phyloP scores from a whole-genome alignment of 2,329 filamentous ascomycete species.

The Claviceps pazoutovae region DNA sequence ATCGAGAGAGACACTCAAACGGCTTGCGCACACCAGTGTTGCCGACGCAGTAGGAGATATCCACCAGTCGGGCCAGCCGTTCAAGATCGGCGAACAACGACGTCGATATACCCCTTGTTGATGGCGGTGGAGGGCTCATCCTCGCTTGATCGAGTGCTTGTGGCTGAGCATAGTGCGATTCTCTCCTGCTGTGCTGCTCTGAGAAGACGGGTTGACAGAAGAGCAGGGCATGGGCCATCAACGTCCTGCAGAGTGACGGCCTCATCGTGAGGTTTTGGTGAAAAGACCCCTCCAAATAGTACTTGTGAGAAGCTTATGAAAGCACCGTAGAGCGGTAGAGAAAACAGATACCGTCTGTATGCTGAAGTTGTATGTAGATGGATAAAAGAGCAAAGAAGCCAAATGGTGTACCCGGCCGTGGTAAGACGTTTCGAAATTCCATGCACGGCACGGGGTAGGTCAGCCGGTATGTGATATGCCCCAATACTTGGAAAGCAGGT shows the following conservation, averaged over 20 bases:
- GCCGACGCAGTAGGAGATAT: conserved; percentile 89
- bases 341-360: too few relatives aligned
- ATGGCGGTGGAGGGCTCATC: neutral
- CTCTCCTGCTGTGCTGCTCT: neutral
- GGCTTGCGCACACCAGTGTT: conserved; percentile 68
- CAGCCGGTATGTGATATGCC: too few relatives aligned
- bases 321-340: too few relatives aligned
- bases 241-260: neutral
- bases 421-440: too few relatives aligned
- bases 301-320: neutral
- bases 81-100: conserved; percentile 69
- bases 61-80: conserved; percentile 78
- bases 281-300: neutral
- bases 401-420: too few relatives aligned
- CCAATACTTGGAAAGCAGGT: too few relatives aligned
- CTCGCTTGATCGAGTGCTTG: neutral
- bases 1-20: conserved; percentile 75
- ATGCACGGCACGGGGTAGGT: too few relatives aligned
- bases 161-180: neutral
- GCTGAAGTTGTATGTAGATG: too few relatives aligned
- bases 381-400: too few relatives aligned
- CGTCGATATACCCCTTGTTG: conserved; percentile 32
- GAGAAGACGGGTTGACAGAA: neutral
- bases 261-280: neutral
- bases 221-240: neutral